Evolutionary conservation across 352 stramenopile species (phyloP).

Genomic region (Phytopythium litorale): DNA sequence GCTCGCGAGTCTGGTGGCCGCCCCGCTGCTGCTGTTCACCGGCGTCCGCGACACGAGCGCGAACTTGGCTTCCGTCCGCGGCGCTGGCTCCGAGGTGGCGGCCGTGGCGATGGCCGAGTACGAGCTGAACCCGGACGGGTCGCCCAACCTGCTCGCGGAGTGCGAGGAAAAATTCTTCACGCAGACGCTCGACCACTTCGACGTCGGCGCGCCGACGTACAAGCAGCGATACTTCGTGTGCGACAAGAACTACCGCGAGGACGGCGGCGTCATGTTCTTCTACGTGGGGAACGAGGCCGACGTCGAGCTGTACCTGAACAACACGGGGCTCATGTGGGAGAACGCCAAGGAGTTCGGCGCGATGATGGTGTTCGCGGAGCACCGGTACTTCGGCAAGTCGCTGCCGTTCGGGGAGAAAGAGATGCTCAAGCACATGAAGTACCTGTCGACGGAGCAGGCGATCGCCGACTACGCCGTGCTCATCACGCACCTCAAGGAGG

Average conservation of each 20-base stretch:
- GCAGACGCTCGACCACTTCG: conserved; percentile 78
- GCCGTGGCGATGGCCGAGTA: not conserved
- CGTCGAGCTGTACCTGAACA: conserved; percentile 94
- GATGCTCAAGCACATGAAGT: conserved; percentile 68
- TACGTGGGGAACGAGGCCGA: conserved; percentile 96
- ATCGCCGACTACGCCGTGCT: conserved; percentile 73
- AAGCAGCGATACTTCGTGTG: conserved; percentile 90
- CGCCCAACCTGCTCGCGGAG: conserved; percentile 41
- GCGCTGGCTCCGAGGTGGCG: not conserved
- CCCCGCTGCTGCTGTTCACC: conserved; percentile 19
- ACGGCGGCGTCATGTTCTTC: conserved; percentile 85
- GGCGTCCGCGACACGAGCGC: conserved; percentile 6
- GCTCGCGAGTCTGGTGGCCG: conserved; percentile 12
- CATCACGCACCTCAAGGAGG: conserved; percentile 48
- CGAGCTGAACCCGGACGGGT: conserved; percentile 30
- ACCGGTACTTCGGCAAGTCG: conserved; percentile 95
- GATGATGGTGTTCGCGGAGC: conserved; percentile 95
- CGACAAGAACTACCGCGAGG: conserved; percentile 51
- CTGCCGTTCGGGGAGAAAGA: conserved; percentile 65
- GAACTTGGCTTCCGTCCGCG: not conserved
- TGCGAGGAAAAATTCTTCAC: conserved; percentile 73
- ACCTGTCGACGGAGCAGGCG: conserved; percentile 79
- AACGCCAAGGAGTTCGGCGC: conserved; percentile 89
- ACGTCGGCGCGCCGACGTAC: conserved; percentile 53
- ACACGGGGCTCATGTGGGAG: conserved; percentile 96